Conservation (phyloP, 331 rosid genomes). For the Malus hybrid region DNA sequence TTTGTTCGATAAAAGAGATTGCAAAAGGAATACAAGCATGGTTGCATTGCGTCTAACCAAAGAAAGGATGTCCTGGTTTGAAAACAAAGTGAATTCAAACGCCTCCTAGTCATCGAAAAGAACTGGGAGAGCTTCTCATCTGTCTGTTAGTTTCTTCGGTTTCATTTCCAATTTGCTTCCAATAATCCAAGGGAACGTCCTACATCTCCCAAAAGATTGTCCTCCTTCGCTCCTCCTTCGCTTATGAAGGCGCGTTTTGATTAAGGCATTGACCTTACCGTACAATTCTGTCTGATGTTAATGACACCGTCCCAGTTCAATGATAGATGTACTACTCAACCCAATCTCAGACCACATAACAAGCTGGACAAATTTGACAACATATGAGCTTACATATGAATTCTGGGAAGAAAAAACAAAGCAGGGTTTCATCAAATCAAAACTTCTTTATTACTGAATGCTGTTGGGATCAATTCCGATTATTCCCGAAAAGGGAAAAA, state of each 20-base stretch:
- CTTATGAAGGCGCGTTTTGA: not conserved
- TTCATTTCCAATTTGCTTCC: not conserved
- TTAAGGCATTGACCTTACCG: not conserved
- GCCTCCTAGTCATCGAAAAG: not conserved
- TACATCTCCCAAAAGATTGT: too few relatives aligned
- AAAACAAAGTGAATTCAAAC: not conserved
- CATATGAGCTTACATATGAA: not conserved
- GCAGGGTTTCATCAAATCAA: not conserved
- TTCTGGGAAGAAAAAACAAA: not conserved
- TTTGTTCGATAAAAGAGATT: too few relatives aligned
- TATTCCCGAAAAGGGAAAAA: not conserved
- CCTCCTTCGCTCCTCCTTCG: too few relatives aligned
- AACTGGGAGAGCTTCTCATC: not conserved
- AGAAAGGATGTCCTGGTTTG: too few relatives aligned
- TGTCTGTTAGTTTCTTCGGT: not conserved
- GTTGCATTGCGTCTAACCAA: too few relatives aligned
- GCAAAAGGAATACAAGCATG: too few relatives aligned
- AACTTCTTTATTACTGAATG: slow-evolving; percentile 13
- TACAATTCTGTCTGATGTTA: not conserved
- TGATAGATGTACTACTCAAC: not conserved
- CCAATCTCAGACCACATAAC: not conserved
- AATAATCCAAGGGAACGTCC: too few relatives aligned
- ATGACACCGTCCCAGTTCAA: not conserved
- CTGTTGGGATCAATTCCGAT: not conserved
- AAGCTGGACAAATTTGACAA: not conserved